Conservation (phyloP, 768 basidiomycete genomes). For the Pleurotus salmoneostramineus region DNA sequence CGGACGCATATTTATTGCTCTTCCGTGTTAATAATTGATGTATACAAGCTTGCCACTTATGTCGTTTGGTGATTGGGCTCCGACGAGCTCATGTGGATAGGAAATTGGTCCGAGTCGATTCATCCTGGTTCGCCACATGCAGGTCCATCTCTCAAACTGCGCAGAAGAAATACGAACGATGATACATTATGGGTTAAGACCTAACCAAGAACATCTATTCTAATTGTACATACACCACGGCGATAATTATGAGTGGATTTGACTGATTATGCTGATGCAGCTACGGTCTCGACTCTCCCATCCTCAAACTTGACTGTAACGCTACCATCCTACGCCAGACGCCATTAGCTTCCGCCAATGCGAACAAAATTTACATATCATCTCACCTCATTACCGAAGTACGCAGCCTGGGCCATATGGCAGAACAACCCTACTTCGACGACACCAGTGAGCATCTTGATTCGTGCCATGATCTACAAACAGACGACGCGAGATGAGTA, state of each 20-base stretch:
- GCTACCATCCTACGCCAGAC: constrained; percentile 52
- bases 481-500: constrained; percentile 2
- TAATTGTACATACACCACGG: background rate
- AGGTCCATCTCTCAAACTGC: too few species aligned
- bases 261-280: background rate
- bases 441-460: constrained; percentile 96
- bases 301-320: constrained; percentile 59
- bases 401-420: constrained; percentile 89
- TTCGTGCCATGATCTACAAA: constrained; percentile 63
- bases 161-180: too few species aligned
- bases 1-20: background rate
- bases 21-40: background rate
- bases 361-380: constrained; percentile 3
- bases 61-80: too few species aligned
- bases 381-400: constrained; percentile 84
- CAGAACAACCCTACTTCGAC: constrained; percentile 99
- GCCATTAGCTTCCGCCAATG: background rate
- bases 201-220: too few species aligned
- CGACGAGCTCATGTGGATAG: too few species aligned
- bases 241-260: background rate
- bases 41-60: too few species aligned
- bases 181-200: too few species aligned
- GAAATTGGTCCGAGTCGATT: too few species aligned
- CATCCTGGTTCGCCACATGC: too few species aligned
- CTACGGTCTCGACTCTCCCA: constrained; percentile 35